Percentiles rank a stretch among this genome's conserved stretches.
Evolutionary conservation across 2,329 filamentous ascomycete species (phyloP).

Genomic region (Gremmenia infestans): DNA sequence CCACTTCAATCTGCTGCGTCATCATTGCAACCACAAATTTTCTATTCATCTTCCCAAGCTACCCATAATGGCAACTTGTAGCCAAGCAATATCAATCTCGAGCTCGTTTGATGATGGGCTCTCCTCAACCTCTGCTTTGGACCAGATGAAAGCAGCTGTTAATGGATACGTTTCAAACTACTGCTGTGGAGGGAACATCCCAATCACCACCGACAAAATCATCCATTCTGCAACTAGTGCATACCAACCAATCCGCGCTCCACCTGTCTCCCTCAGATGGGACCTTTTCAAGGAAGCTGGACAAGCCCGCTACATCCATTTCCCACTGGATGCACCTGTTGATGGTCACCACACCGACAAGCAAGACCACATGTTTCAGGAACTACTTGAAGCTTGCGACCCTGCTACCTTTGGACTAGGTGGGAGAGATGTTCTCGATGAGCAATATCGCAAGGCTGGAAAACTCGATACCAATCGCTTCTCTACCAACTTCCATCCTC

Average conservation of each 20-base stretch:
- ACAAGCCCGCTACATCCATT: background rate
- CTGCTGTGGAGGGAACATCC: constrained; percentile 1
- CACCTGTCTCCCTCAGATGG: background rate
- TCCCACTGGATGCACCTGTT: background rate
- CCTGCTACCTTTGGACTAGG: too few species aligned
- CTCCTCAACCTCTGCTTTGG: background rate
- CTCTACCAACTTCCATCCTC: constrained; percentile 45
- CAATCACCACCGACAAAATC: background rate
- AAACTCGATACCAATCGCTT: constrained; percentile 44
- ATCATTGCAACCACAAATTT: too few species aligned
- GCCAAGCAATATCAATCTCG: background rate
- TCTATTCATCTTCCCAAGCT: too few species aligned
- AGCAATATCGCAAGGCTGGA: constrained; percentile 46
- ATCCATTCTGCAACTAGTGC: background rate
- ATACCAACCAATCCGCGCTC: background rate
- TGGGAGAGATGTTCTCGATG: constrained; percentile 44
- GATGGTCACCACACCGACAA: too few species aligned
- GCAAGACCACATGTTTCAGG: too few species aligned
- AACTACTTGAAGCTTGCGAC: too few species aligned
- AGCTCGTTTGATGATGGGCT: background rate
- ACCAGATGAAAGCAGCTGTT: background rate
- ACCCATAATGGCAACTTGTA: too few species aligned
- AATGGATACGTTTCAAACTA: background rate
- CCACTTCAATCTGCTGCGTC: too few species aligned
- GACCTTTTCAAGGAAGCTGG: background rate